Evolutionary conservation across 1,139 yeast species (phyloP).

Genomic region (Yamadazyma spencermartinsiae): DNA sequence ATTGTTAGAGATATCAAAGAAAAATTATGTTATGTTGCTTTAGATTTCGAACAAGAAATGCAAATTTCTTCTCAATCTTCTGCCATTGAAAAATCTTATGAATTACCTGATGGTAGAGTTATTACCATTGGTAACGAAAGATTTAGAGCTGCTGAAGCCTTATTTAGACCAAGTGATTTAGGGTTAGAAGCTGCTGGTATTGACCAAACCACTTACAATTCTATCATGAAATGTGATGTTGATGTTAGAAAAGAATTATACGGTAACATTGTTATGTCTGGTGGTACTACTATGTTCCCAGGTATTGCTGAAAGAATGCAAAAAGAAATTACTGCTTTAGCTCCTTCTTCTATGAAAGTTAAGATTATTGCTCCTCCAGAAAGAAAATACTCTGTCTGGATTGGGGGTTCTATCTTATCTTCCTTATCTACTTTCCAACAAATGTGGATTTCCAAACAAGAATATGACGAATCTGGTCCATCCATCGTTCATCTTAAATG

Average conservation of each 20-base stretch:
- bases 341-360: slow-evolving; percentile 99
- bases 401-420: slow-evolving; percentile 99
- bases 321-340: slow-evolving; percentile 98
- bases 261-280: slow-evolving; percentile 99
- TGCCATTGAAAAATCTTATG: slow-evolving; percentile 97
- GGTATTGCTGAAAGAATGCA: slow-evolving; percentile 99
- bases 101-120: slow-evolving; percentile 99
- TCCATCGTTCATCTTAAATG: slow-evolving; percentile 99
- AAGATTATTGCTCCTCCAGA: slow-evolving; percentile 99
- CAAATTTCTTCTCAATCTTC: slow-evolving; percentile 99
- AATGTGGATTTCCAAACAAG: slow-evolving; percentile 99
- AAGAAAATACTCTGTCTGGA: slow-evolving; percentile 99
- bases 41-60: slow-evolving; percentile 96
- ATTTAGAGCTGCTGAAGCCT: slow-evolving; percentile 99
- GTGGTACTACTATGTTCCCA: slow-evolving; percentile 99
- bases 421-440: slow-evolving; percentile 99
- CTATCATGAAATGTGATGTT: slow-evolving; percentile 98
- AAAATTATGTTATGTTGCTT: slow-evolving; percentile 96
- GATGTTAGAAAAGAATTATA: slow-evolving; percentile 99
- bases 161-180: slow-evolving; percentile 97
- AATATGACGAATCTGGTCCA: slow-evolving; percentile 99
- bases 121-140: slow-evolving; percentile 99
- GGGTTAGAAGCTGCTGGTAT: slow-evolving; percentile 99
- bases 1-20: slow-evolving; percentile 99
- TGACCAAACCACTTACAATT: slow-evolving; percentile 99